Conservation (phyloP, 257 asterid species). For the Ajuga chamaepitys region DNA sequence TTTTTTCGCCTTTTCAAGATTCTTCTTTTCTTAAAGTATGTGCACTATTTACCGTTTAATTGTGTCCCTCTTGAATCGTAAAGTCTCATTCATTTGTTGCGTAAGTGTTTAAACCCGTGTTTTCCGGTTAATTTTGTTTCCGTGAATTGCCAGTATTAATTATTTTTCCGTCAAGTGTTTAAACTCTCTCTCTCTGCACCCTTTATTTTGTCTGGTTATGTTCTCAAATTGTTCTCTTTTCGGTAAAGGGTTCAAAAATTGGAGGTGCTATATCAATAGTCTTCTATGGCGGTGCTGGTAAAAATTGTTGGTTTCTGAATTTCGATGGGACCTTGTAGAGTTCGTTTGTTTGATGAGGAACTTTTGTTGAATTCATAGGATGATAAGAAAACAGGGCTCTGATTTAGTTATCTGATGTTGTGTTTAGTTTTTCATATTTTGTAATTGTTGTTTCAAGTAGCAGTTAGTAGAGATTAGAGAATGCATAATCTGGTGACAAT, state of each 20-base stretch:
- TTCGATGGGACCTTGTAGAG: neutral
- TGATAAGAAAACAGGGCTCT: neutral
- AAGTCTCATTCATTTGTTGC: neutral
- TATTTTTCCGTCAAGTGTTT: neutral
- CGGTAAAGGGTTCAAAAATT: neutral
- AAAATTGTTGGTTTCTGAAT: slow-evolving; percentile 9
- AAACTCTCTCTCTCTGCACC: neutral
- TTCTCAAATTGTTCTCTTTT: neutral
- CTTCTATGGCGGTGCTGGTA: neutral
- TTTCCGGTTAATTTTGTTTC: neutral
- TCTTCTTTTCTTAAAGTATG: slow-evolving; percentile 14
- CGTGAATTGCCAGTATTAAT: neutral
- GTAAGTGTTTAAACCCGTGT: neutral
- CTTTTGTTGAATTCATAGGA: neutral
- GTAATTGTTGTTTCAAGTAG: neutral
- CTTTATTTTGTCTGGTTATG: slow-evolving; percentile 2
- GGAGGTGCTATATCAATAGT: neutral
- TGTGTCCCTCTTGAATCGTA: slow-evolving; percentile 8
- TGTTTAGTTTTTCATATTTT: neutral
- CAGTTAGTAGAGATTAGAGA: neutral
- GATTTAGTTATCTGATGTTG: neutral
- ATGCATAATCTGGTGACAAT: neutral
- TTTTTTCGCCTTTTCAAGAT: neutral
- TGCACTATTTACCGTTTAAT: neutral
- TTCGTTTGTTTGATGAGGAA: neutral